Evolutionary conservation across 352 stramenopile genomes (phyloP), one percentile per base, ranked within the genome.

Genomic region (Globisporangium acanthophoron): DNA sequence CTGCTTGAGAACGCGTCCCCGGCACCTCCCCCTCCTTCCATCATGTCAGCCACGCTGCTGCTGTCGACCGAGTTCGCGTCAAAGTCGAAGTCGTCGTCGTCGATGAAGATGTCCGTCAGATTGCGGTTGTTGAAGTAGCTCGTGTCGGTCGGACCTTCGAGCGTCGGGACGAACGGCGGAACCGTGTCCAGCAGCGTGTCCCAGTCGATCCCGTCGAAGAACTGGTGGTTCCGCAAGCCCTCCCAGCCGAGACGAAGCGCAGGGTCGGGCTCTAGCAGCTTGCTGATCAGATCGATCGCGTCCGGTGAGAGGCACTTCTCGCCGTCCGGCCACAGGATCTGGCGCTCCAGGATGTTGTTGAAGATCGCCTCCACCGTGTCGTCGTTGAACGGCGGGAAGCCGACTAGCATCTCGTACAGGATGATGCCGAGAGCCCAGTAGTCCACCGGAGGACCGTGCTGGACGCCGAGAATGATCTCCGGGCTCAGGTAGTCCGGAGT

Each of bases 401-500:
- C 87, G 16, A 94, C 83, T 33, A 96, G 68, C 81, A 96, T 93
- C 57, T 94, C 85, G 67, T 92, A 94, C 37, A 97, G 44, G 37
- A 97, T 94, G n/a, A 97, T 85, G n/a, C 89, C 89, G 8, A 96
- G 73, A 4, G 85, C 85, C 89, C 89, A 97, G 41, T 89, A 96
- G 44, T 97, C 89, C 18, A 94, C 88, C 6, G 83, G 74, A 3
- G 83, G 80, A 2, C 81, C 86, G 49, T 96, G 86, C 21, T 74
- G 68, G 2, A 74, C 59, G 3, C 80, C 70, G 6, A 86, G 68
- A 51, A 97, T 82, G 65, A 97, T 94, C 71, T 97, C 89, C 9
- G 89, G 89, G 35, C 87, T 90, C 48, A 96, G 56, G 49, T 97
- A 96, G 55, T 96, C 87, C 0, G 89, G 89, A 20, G 87, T 97